These are phyloP conservation scores for Colletotrichum euphorbiae DNA, from an alignment of 2,329 filamentous ascomycete species.

Conservation along the genomic window DNA sequence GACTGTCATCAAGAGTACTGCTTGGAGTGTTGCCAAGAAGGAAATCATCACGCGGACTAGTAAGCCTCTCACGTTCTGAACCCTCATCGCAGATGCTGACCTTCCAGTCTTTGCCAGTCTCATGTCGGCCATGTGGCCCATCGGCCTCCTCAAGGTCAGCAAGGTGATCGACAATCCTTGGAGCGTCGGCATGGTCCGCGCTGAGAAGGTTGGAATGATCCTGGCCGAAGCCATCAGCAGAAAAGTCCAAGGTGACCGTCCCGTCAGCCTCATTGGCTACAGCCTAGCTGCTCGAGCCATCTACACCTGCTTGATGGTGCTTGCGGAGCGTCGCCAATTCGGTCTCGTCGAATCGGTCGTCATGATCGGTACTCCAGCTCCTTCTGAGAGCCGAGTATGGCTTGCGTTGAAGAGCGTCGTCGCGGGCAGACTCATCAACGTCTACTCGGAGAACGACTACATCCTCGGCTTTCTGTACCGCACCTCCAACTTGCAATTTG, in stretches of 20 bases:
- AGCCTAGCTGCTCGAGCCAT: constrained; percentile 86
- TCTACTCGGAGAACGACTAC: constrained; percentile 88
- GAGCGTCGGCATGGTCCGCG: constrained; percentile 78
- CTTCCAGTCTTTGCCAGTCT: constrained; percentile 64
- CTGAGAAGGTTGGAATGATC: constrained; percentile 77
- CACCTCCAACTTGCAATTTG: constrained; percentile 82
- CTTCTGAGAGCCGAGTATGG: constrained; percentile 80
- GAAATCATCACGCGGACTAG: constrained; percentile 60
- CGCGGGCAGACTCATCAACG: constrained; percentile 86
- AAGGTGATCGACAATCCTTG: constrained; percentile 86
- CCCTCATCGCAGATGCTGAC: constrained; percentile 1
- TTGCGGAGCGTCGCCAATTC: constrained; percentile 86
- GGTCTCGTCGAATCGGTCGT: constrained; percentile 88
- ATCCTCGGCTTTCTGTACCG: constrained; percentile 91
- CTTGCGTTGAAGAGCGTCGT: constrained; percentile 82
- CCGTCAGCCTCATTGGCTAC: constrained; percentile 84
- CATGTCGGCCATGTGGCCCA: constrained; percentile 71
- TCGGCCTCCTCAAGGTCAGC: constrained; percentile 73
- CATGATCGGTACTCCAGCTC: constrained; percentile 84
- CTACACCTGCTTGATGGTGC: constrained; percentile 81
- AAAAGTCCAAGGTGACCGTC: constrained; percentile 84
- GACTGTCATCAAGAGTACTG: constrained; percentile 80
- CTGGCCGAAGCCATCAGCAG: constrained; percentile 86
- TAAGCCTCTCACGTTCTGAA: constrained; percentile 48
- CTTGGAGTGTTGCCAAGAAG: constrained; percentile 78